Evolutionary conservation across 108 stramenopile genomes (phyloP).

Genomic region (Cyclotella baltica): DNA sequence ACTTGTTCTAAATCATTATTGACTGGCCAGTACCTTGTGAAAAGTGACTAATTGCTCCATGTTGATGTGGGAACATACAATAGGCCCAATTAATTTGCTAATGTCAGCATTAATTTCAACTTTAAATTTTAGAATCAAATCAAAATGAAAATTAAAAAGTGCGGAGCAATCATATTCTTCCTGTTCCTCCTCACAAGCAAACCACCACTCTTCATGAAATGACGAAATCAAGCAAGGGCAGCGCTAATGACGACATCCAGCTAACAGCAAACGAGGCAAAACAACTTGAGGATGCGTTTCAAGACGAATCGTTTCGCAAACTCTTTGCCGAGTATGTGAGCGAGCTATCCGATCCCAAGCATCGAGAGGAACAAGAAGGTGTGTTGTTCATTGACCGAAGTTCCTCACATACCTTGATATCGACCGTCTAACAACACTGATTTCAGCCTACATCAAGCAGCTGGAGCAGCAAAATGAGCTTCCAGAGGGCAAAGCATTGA

Average conservation of each 20-base stretch:
- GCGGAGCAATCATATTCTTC: too few species aligned
- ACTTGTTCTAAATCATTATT: not conserved
- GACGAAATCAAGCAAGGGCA: not conserved
- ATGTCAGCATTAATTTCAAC: too few species aligned
- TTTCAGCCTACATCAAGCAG: slow-evolving; percentile 54
- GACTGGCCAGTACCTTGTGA: not conserved
- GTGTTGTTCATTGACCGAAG: not conserved
- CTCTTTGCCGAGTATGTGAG: slow-evolving; percentile 66
- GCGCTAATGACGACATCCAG: slow-evolving; percentile 12
- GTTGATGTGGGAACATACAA: too few species aligned
- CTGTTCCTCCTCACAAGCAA: too few species aligned
- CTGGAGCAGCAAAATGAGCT: slow-evolving; percentile 60
- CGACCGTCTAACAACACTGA: not conserved
- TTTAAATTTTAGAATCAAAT: too few species aligned
- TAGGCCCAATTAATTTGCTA: too few species aligned
- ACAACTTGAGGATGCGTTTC: slow-evolving; percentile 53
- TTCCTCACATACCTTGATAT: not conserved
- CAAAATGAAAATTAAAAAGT: too few species aligned
- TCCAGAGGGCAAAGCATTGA: slow-evolving; percentile 57
- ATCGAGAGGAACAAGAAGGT: slow-evolving; percentile 65
- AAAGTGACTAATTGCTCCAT: too few species aligned
- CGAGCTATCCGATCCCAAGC: slow-evolving; percentile 64
- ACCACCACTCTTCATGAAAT: too few species aligned
- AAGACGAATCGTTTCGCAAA: slow-evolving; percentile 62
- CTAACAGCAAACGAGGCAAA: slow-evolving; percentile 43